Percentiles rank a stretch among this genome's conserved stretches.
These are phyloP conservation scores for Paraphoma chrysanthemicola DNA, from an alignment of 2,329 filamentous ascomycete species.

Conservation along the genomic window DNA sequence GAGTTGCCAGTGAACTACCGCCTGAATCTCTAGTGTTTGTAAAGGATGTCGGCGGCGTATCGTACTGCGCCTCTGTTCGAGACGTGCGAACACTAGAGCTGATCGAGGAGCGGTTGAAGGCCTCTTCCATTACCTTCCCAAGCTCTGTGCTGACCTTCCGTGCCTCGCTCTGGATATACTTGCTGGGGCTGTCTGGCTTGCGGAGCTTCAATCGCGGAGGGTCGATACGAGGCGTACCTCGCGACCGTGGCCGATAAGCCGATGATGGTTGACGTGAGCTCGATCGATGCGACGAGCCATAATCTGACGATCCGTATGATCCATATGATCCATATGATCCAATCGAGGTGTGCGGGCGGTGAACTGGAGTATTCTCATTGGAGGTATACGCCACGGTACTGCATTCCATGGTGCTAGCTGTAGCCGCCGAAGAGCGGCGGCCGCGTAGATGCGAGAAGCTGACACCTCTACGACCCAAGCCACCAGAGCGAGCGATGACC, in stretches of 20 bases:
- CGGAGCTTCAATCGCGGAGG: slow-evolving; percentile 39
- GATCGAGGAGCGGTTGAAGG: slow-evolving; percentile 76
- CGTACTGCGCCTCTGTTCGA: slow-evolving; percentile 41
- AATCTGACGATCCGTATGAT: slow-evolving; percentile 28
- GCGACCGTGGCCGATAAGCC: slow-evolving; percentile 39
- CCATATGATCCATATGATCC: slow-evolving; percentile 33
- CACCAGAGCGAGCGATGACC: slow-evolving; percentile 56
- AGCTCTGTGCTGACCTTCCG: slow-evolving; percentile 84
- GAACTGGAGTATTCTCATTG: slow-evolving; percentile 39
- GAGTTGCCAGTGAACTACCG: slow-evolving; percentile 35
- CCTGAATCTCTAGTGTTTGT: slow-evolving; percentile 48
- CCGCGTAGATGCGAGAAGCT: slow-evolving; percentile 64
- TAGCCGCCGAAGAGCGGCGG: slow-evolving; percentile 52
- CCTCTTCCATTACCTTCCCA: slow-evolving; percentile 89
- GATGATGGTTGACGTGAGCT: slow-evolving; percentile 25
- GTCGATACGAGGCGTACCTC: slow-evolving; percentile 28
- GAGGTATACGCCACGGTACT: slow-evolving; percentile 35
- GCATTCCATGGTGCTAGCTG: slow-evolving; percentile 44
- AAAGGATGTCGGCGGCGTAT: slow-evolving; percentile 61
- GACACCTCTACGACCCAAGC: slow-evolving; percentile 65
- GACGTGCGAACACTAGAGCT: slow-evolving; percentile 59
- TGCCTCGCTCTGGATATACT: slow-evolving; percentile 76
- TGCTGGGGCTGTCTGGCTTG: slow-evolving; percentile 55
- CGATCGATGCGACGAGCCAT: slow-evolving; percentile 23
- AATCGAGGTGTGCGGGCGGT: slow-evolving; percentile 25